Percentiles rank a stretch among this genome's conserved stretches.
These are phyloP conservation scores for Bryopsis sp. DNA, from an alignment of 139 green algal species.

Conservation along the genomic window DNA sequence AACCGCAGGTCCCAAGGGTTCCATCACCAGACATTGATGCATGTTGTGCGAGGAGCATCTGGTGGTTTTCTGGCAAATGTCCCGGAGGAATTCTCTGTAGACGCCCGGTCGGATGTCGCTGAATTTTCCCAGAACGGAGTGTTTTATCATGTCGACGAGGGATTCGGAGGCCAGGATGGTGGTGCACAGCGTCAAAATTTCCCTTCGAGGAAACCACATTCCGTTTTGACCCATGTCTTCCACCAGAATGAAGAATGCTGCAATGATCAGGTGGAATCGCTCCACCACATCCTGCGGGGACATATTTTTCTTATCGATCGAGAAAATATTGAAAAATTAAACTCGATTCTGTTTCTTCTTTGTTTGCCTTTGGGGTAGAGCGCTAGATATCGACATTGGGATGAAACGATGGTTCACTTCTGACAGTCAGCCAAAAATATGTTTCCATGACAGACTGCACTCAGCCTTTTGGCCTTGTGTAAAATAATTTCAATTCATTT, in stretches of 20 bases:
- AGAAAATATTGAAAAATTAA: too few relatives aligned
- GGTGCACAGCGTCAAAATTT: constrained; percentile 31
- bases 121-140: constrained; percentile 85
- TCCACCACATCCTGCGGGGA: constrained; percentile 70
- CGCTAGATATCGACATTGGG: too few relatives aligned
- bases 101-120: constrained; percentile 74
- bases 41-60: constrained; percentile 47
- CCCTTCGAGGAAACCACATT: constrained; percentile 24
- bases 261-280: constrained; percentile 70
- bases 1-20: constrained; percentile 56
- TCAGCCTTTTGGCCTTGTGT: too few relatives aligned
- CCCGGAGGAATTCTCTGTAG: constrained; percentile 65
- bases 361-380: too few relatives aligned
- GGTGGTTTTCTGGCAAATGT: constrained; percentile 55
- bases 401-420: too few relatives aligned
- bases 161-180: constrained; percentile 22
- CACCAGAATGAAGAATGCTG: constrained; percentile 68
- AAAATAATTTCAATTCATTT: too few relatives aligned
- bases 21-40: constrained; percentile 54
- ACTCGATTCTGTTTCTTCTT: too few relatives aligned
- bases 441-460: too few relatives aligned
- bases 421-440: too few relatives aligned
- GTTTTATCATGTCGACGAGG: constrained; percentile 80
- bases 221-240: constrained; percentile 61
- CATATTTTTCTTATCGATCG: too few relatives aligned